phyloP scores from a whole-genome alignment of 2,329 filamentous ascomycete genomes.

The Ascochyta lentis region DNA sequence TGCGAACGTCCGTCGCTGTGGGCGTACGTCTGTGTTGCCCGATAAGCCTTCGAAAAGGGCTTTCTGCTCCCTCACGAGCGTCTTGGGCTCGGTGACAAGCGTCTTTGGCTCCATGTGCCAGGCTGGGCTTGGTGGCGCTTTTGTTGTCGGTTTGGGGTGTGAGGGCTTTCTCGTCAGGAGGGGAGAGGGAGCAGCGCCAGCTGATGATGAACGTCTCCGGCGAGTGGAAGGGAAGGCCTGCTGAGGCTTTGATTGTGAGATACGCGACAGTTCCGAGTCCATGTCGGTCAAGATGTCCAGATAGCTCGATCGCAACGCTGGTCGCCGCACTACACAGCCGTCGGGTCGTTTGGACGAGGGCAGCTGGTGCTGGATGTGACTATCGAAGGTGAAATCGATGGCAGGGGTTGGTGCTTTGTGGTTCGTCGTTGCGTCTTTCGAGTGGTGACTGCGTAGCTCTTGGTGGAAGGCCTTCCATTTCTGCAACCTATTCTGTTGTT shows the following conservation, averaged over 20 bases:
- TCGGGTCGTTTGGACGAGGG: constrained; percentile 20
- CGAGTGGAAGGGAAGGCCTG: constrained; percentile 19
- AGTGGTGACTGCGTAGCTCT: constrained; percentile 37
- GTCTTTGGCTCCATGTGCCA: constrained; percentile 22
- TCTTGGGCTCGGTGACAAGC: constrained; percentile 12
- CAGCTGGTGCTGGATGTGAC: constrained; percentile 42
- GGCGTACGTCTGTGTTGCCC: constrained; percentile 9
- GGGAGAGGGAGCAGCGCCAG: constrained; percentile 26
- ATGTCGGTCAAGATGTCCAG: constrained; percentile 39
- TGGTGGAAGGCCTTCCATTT: constrained; percentile 75
- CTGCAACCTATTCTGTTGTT: constrained; percentile 71
- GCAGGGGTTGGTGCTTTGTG: constrained; percentile 8
- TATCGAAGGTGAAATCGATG: constrained; percentile 41
- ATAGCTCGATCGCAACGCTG: constrained; percentile 27
- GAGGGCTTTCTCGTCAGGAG: constrained; percentile 27
- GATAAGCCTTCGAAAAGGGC: constrained; percentile 25
- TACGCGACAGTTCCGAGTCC: constrained; percentile 35
- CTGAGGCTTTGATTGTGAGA: constrained; percentile 25
- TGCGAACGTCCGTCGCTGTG: constrained; percentile 5
- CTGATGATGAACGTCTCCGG: constrained; percentile 32
- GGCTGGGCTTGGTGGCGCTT: constrained; percentile 19
- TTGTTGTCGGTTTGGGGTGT: constrained; percentile 20
- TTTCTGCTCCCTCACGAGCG: constrained; percentile 18
- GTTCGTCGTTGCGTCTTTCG: background rate
- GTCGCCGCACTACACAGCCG: constrained; percentile 9